Base-by-base conservation (phyloP, 225 moss, liverwort and hornwort species). In the Bryoerythrophyllum caledonicum region DNA sequence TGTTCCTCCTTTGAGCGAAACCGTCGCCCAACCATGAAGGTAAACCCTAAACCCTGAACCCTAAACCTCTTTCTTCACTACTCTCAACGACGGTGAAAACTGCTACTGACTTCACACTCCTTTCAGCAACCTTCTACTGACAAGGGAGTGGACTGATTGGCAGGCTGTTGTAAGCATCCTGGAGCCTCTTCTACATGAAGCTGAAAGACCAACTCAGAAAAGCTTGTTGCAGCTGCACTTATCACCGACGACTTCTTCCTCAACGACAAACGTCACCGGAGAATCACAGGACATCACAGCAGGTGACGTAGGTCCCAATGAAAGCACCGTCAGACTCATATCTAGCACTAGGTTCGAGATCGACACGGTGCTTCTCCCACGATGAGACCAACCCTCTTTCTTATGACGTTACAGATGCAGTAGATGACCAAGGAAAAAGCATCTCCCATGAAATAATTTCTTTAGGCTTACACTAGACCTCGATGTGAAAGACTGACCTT, bases 11-110 rank as follows among this genome's bases (percentile, higher is more conserved):
- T 83, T 48, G 24, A 81, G 58, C 81, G 73, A 74, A 65, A 23
- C 37, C 4, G 27, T 63, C 74, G 88, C 7, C 86, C 83, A 0
- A 81, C 86, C 24, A 89, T 86, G 86, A 89, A 89, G 86, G 81
- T 86, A 86, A 14, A 60, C 34, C n/a, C n/a, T n/a, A n/a, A n/a
- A n/a, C n/a, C n/a, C n/a, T n/a, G n/a, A n/a, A n/a, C n/a, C n/a
- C n/a, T n/a, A n/a, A 34, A 34, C 5, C 2, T 30, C 30, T 30
- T 30, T 30, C 30, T 6, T 37, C 37, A 37, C 37, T 37, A 37
- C 37, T 37, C 38, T 38, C 38, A 10, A 38, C 1, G 38, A 38
- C 10, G 38, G 38, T 38, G 8, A 10, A 38, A 38, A 38, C 38
- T 38, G 9, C 8, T 38, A n/a, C 9, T 38, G 38, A 38, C 38